These are phyloP conservation scores for Delphinella strobiligena DNA, from an alignment of 2,329 filamentous ascomycete species.

Conservation along the genomic window DNA sequence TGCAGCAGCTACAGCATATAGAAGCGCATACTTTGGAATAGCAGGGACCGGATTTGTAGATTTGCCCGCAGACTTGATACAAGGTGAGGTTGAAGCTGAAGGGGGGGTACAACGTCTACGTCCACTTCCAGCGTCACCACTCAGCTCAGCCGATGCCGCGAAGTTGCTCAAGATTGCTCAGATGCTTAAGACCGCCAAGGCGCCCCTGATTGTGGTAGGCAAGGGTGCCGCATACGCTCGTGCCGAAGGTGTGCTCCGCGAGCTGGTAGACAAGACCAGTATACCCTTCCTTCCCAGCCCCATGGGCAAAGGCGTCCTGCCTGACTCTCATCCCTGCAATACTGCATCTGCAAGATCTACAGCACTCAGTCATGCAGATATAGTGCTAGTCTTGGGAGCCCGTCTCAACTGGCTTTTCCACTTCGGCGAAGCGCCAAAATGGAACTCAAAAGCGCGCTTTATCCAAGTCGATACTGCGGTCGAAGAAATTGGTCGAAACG, in stretches of 20 bases:
- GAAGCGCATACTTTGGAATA: slow-evolving; percentile 41
- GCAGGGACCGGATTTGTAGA: slow-evolving; percentile 43
- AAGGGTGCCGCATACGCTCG: slow-evolving; percentile 45
- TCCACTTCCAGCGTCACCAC: slow-evolving; percentile 27
- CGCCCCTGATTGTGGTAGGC: slow-evolving; percentile 42
- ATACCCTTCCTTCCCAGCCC: slow-evolving; percentile 47
- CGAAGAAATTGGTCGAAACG: slow-evolving; percentile 43
- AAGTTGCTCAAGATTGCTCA: slow-evolving; percentile 30
- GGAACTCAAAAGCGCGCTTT: slow-evolving; percentile 37
- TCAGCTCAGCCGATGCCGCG: slow-evolving; percentile 32
- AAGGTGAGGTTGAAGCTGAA: slow-evolving; percentile 23
- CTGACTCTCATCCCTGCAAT: slow-evolving; percentile 42
- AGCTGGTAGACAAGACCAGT: slow-evolving; percentile 33
- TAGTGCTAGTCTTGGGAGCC: slow-evolving; percentile 43
- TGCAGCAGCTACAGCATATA: slow-evolving; percentile 39
- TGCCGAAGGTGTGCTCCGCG: slow-evolving; percentile 34
- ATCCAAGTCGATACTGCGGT: slow-evolving; percentile 44
- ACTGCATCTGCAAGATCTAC: slow-evolving; percentile 41
- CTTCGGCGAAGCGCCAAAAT: slow-evolving; percentile 43
- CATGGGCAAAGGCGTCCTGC: slow-evolving; percentile 47
- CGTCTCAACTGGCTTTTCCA: slow-evolving; percentile 48
- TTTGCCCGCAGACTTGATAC: slow-evolving; percentile 44
- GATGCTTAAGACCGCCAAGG: slow-evolving; percentile 35
- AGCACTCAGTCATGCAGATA: slow-evolving; percentile 41
- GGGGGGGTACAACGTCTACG: slow-evolving; percentile 12